Percentiles rank a stretch among this genome's conserved stretches.
Evolutionary conservation across 805 yeast species (phyloP).

Genomic region (Candida yuanshanica): DNA sequence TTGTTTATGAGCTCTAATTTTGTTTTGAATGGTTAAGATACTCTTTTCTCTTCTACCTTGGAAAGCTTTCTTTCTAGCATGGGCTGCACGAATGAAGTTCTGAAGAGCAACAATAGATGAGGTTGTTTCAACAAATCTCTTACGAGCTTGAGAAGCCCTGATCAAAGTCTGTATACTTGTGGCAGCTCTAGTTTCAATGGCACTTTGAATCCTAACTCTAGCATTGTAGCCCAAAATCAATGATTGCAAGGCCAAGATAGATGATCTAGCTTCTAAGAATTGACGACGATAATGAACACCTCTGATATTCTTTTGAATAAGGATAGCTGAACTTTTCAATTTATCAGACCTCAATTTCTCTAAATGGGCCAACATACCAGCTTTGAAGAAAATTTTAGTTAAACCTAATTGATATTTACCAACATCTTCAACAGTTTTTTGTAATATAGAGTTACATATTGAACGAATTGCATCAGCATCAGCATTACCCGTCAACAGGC

Average conservation of each 20-base stretch:
- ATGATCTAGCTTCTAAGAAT: slow-evolving; percentile 47
- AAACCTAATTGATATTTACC: slow-evolving; percentile 84
- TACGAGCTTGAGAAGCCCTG: slow-evolving; percentile 50
- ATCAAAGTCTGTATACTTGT: slow-evolving; percentile 61
- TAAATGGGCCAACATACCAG: slow-evolving; percentile 90
- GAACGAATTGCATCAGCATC: slow-evolving; percentile 51
- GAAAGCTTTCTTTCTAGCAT: slow-evolving; percentile 46
- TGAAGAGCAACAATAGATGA: slow-evolving; percentile 38
- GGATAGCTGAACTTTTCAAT: slow-evolving; percentile 67
- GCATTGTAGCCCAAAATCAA: slow-evolving; percentile 56
- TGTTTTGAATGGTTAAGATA: slow-evolving; percentile 67
- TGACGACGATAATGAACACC: slow-evolving; percentile 56
- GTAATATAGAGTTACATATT: slow-evolving; percentile 65
- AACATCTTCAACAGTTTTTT: slow-evolving; percentile 56
- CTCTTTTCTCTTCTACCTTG: slow-evolving; percentile 52
- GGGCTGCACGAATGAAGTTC: slow-evolving; percentile 44
- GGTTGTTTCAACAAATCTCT: slow-evolving; percentile 24
- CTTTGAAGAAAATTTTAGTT: slow-evolving; percentile 90
- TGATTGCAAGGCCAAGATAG: slow-evolving; percentile 55
- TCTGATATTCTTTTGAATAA: slow-evolving; percentile 80
- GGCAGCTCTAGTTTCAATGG: slow-evolving; percentile 58
- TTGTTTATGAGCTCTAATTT: slow-evolving; percentile 63
- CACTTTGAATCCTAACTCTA: slow-evolving; percentile 49
- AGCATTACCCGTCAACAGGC: slow-evolving; percentile 46
- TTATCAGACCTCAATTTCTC: slow-evolving; percentile 83